Evolutionary conservation across 2,329 filamentous ascomycete species (phyloP).

Genomic region (Calonectria hawksworthii): DNA sequence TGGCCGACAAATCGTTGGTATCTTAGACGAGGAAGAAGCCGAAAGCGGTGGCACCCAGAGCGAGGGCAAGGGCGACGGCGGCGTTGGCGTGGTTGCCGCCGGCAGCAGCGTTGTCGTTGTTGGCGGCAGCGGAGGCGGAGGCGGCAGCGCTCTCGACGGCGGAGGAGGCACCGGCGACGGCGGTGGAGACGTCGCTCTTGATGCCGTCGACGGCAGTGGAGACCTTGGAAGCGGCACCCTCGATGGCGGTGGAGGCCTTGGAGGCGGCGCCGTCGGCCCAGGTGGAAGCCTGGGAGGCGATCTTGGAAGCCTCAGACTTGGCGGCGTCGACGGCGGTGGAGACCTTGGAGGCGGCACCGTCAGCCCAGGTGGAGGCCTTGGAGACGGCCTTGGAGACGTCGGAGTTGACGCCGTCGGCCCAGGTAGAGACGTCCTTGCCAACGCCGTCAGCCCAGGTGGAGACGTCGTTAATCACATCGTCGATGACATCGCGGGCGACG

Average conservation of each 20-base stretch:
- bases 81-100: slow-evolving; percentile 32
- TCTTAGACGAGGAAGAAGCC: slow-evolving; percentile 42
- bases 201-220: slow-evolving; percentile 7
- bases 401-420: neutral
- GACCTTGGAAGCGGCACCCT: slow-evolving; percentile 8
- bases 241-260: slow-evolving; percentile 8
- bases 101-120: neutral
- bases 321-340: slow-evolving; percentile 1
- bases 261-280: neutral
- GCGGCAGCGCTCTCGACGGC: slow-evolving; percentile 26
- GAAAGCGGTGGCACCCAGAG: slow-evolving; percentile 43
- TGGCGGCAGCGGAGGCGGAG: slow-evolving; percentile 28
- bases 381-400: slow-evolving; percentile 8
- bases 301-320: no score
- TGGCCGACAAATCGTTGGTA: neutral
- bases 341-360: slow-evolving; percentile 8
- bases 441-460: slow-evolving; percentile 18
- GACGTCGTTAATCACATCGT: slow-evolving; percentile 26
- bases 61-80: slow-evolving; percentile 33
- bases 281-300: slow-evolving; percentile 17
- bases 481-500: slow-evolving; percentile 34
- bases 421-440: slow-evolving; percentile 22
- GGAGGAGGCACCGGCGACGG: slow-evolving; percentile 25
- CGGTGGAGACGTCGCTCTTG: slow-evolving; percentile 12
- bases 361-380: slow-evolving; percentile 17